These are phyloP conservation scores for Xylariales sp. DNA, from an alignment of 2,329 filamentous ascomycete genomes.

Conservation along the genomic window DNA sequence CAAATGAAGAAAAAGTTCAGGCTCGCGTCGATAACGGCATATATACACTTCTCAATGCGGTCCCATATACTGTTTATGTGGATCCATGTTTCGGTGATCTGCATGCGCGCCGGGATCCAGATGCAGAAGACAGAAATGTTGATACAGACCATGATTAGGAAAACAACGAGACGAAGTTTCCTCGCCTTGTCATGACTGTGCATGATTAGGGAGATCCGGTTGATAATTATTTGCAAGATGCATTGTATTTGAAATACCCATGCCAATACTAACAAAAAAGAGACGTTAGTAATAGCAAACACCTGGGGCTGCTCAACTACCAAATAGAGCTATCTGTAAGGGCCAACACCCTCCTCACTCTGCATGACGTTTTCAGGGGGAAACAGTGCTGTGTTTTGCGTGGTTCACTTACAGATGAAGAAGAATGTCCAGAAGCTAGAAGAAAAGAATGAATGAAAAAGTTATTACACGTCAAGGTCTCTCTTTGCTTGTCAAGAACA, in stretches of 20 bases:
- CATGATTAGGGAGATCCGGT: slow-evolving; percentile 43
- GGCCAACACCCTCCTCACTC: too few relatives aligned
- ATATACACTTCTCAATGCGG: slow-evolving; percentile 45
- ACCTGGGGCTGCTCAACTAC: too few relatives aligned
- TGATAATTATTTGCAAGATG: slow-evolving; percentile 50
- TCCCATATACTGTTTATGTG: slow-evolving; percentile 47
- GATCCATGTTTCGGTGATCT: slow-evolving; percentile 34
- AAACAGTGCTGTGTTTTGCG: too few relatives aligned
- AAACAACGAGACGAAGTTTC: slow-evolving; percentile 38
- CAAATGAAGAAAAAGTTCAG: slow-evolving; percentile 48
- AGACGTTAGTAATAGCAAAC: too few relatives aligned
- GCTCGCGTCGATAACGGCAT: slow-evolving; percentile 39
- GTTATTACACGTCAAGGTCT: too few relatives aligned
- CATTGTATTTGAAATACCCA: slow-evolving; percentile 39
- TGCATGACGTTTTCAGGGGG: too few relatives aligned
- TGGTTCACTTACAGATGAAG: too few relatives aligned
- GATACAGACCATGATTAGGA: slow-evolving; percentile 37
- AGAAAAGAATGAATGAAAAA: too few relatives aligned
- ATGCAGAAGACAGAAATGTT: slow-evolving; percentile 50
- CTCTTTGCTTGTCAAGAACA: too few relatives aligned
- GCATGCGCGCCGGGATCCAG: slow-evolving; percentile 49
- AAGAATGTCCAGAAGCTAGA: too few relatives aligned
- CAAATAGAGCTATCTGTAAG: too few relatives aligned
- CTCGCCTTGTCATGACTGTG: slow-evolving; percentile 28
- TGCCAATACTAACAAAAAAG: too few relatives aligned